These are phyloP conservation scores for Xylariaceae sp. DNA, from an alignment of 2,329 filamentous ascomycete species.

Conservation along the genomic window DNA sequence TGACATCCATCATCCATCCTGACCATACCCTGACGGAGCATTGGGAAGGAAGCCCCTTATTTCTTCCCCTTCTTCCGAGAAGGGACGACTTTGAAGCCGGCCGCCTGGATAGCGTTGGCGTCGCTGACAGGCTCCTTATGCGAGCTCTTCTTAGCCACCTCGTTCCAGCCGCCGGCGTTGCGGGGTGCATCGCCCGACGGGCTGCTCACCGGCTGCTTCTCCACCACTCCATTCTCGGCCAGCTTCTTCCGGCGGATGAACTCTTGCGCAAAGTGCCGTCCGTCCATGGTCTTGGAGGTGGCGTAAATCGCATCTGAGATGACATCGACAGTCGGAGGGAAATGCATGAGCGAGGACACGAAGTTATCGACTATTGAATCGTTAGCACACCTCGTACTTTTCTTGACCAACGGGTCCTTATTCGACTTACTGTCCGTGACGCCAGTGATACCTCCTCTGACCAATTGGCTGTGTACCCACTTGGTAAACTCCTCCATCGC, in stretches of 20 bases:
- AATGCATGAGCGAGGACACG: constrained; percentile 65
- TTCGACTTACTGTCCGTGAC: constrained; percentile 48
- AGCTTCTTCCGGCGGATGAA: constrained; percentile 90
- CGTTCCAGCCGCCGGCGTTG: constrained; percentile 71
- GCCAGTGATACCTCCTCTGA: constrained; percentile 61
- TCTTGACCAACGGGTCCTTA: neutral
- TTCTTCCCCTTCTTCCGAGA: constrained; percentile 89
- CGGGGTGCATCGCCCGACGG: constrained; percentile 39
- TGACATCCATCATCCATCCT: too few species aligned
- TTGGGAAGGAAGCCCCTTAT: constrained; percentile 29
- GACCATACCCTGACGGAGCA: neutral
- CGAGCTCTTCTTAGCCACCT: constrained; percentile 90
- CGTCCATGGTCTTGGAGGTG: constrained; percentile 83
- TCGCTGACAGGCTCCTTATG: constrained; percentile 44
- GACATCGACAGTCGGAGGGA: constrained; percentile 72
- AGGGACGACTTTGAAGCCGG: constrained; percentile 84
- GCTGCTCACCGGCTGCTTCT: constrained; percentile 58
- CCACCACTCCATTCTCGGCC: constrained; percentile 84
- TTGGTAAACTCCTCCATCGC: constrained; percentile 92
- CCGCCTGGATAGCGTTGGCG: constrained; percentile 41
- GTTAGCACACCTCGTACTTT: neutral
- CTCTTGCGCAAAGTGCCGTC: constrained; percentile 87
- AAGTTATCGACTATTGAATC: constrained; percentile 67
- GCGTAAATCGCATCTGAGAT: constrained; percentile 88
- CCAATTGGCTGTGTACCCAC: constrained; percentile 78